Evolutionary conservation across 768 basidiomycete genomes (phyloP), one percentile per base, ranked within the genome.

Genomic region (Dacryopinax primogenitus): DNA sequence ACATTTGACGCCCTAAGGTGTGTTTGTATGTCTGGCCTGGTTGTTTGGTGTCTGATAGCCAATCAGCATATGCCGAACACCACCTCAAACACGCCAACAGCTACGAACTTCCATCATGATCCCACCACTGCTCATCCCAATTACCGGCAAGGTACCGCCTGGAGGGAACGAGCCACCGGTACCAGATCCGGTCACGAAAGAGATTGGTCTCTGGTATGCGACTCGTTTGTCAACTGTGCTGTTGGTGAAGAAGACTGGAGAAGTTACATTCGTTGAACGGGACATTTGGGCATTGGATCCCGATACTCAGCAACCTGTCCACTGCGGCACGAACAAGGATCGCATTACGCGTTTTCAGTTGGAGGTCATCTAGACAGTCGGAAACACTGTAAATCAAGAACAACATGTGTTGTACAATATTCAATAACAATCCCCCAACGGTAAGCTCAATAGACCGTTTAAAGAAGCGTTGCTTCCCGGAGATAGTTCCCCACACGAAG

Each of bases 211-310:
- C 28, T 72, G 71, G 66, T 89, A 88, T 70, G 89, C 81, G 45
- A 92, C 90, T 34, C 85, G 89, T 16, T 73, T 87, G 63, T 82
- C 89, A 44, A 90, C 86, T 1, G 82, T 88, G 39, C 71, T 92
- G 62, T 80, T 92, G 65, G 76, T 92, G 21, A 78, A 78, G 65
- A 81, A 79, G 67, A 78, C 78, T 63, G 85, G 87, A 30, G 73
- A 79, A 45, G 87, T 81, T 9, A 65, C 83, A 18, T 90, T 89
- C 70, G 76, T 86, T 47, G 90, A 92, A 73, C 76, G 86, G 51
- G 88, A 91, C 70, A 77, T 83, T 30, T 90, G 86, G 86, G 72
- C 71, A 63, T 70, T 82, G 63, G 74, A 68, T 41, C 62, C 69
- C 3, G 75, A 80, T 32, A 83, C 78, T 23, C 71, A 70, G 66